Conservation (phyloP, 257 asterid species). For the Petunia secreta region DNA sequence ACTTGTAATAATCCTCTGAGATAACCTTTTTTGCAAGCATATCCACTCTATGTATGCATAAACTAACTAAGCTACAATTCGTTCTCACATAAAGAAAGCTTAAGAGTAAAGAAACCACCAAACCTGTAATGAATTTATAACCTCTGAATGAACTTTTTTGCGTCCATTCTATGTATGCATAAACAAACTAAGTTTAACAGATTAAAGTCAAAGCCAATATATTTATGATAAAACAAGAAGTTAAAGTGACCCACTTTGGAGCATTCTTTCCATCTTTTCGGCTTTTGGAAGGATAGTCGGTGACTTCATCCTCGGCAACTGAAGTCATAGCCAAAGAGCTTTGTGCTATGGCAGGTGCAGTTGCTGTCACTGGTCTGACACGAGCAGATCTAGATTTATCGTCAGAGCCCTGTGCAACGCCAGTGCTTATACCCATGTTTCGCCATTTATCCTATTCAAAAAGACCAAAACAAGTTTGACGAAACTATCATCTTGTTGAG, state of each 20-base stretch:
- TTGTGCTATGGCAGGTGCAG: no score
- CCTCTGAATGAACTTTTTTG: no score
- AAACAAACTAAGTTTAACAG: no score
- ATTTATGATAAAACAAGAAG: not conserved
- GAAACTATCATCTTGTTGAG: no score
- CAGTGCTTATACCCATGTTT: slow-evolving; percentile 34
- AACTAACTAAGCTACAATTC: no score
- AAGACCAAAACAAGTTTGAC: not conserved
- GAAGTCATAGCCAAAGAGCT: not conserved
- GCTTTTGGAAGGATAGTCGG: slow-evolving; percentile 30
- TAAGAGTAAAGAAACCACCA: no score
- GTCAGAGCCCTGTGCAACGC: slow-evolving; percentile 37
- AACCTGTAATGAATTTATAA: no score
- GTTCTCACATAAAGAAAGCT: no score
- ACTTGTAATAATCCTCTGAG: no score
- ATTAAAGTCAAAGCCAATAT: not conserved
- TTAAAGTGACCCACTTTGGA: slow-evolving; percentile 29
- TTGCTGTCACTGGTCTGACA: slow-evolving; percentile 18
- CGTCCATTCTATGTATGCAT: no score
- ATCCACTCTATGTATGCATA: no score
- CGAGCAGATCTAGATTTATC: slow-evolving; percentile 34
- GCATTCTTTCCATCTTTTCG: slow-evolving; percentile 27
- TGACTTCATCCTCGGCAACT: slow-evolving; percentile 26
- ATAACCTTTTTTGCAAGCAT: no score
- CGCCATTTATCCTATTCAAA: slow-evolving; percentile 63